phyloP scores from a whole-genome alignment of 139 green algal species.

The Chloropicon primus region DNA sequence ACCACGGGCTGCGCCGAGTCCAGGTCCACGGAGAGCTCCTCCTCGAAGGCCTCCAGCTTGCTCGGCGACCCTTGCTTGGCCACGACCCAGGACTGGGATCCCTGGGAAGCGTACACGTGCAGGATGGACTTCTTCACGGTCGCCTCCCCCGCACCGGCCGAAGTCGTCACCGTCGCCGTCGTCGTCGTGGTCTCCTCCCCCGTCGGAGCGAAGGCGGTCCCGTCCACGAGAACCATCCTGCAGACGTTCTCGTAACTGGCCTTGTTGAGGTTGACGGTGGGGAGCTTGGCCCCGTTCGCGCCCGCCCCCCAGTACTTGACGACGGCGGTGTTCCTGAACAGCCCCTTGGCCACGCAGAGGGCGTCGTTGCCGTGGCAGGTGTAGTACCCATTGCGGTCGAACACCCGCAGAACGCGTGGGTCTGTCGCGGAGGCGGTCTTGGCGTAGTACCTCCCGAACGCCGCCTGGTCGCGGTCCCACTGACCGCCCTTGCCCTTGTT shows the following conservation, averaged over 20 bases:
- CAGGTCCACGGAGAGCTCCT: background rate
- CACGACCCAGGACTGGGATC: background rate
- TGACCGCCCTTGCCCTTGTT: background rate
- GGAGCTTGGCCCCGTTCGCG: conserved; percentile 2
- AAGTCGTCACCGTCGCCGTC: too few species aligned
- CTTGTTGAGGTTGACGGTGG: background rate
- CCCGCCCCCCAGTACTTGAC: conserved; percentile 32
- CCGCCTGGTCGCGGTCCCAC: background rate
- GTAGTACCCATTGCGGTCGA: conserved; percentile 27
- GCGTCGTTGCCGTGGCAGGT: conserved; percentile 70
- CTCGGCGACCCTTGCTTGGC: background rate
- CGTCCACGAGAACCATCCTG: background rate
- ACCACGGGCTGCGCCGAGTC: background rate
- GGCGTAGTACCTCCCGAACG: background rate
- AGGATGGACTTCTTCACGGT: background rate
- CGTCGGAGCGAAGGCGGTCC: background rate
- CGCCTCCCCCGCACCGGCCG: too few species aligned
- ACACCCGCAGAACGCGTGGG: background rate
- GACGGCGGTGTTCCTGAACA: conserved; percentile 64
- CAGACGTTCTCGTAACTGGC: background rate
- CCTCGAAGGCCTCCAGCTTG: background rate
- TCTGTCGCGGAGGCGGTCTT: background rate
- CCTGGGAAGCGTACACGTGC: background rate
- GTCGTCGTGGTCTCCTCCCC: too few species aligned
- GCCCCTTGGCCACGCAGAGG: conserved; percentile 49